phyloP scores from a whole-genome alignment of 768 basidiomycete genomes.

The Suillus alpinus region DNA sequence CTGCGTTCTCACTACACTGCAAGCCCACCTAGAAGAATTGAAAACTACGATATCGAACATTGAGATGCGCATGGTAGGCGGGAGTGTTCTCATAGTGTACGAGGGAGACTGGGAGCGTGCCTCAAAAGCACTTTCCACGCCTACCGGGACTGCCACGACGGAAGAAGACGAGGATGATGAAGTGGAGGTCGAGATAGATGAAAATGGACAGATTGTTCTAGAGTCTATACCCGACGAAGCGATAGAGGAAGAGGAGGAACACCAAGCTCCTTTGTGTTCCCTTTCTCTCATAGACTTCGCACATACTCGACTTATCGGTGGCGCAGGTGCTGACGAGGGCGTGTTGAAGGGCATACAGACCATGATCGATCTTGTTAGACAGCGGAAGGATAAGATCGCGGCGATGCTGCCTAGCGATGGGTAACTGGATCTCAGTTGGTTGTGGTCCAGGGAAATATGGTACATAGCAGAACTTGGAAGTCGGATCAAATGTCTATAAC shows the following conservation, averaged over 20 bases:
- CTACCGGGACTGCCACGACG: not conserved
- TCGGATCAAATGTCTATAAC: not conserved
- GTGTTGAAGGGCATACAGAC: slow-evolving; percentile 75
- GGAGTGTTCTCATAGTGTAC: slow-evolving; percentile 80
- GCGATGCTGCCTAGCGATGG: not conserved
- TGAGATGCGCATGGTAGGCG: slow-evolving; percentile 80
- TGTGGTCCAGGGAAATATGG: no score
- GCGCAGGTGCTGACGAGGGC: slow-evolving; percentile 76
- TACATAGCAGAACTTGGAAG: not conserved
- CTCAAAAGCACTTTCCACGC: slow-evolving; percentile 33
- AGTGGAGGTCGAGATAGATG: slow-evolving; percentile 34
- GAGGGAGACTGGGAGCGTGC: slow-evolving; percentile 54
- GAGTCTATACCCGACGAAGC: slow-evolving; percentile 24
- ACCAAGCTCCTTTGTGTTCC: slow-evolving; percentile 37
- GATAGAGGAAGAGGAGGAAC: slow-evolving; percentile 20
- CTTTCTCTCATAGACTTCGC: slow-evolving; percentile 94
- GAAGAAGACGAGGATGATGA: slow-evolving; percentile 37
- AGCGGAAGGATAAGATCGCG: slow-evolving; percentile 46
- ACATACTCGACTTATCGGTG: slow-evolving; percentile 68
- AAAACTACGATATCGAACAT: slow-evolving; percentile 44
- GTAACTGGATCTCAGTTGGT: not conserved
- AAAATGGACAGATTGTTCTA: slow-evolving; percentile 18
- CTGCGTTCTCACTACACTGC: slow-evolving; percentile 55
- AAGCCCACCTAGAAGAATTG: slow-evolving; percentile 51
- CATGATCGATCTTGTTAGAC: slow-evolving; percentile 57